Evolutionary conservation across 1,139 yeast genomes (phyloP), one percentile per base, ranked within the genome.

Genomic region (Taphrina betulina): DNA sequence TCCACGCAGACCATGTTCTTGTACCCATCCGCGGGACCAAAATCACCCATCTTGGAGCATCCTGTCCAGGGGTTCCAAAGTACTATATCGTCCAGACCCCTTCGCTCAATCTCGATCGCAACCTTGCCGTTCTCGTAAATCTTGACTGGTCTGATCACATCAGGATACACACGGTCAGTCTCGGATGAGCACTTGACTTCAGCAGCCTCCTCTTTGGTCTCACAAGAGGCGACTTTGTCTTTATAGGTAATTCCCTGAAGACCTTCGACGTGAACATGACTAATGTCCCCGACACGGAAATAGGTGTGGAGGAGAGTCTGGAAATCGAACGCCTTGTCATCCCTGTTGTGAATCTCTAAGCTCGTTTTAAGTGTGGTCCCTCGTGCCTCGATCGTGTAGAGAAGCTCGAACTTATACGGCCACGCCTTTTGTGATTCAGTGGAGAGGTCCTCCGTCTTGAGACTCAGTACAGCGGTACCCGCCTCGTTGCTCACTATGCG

Each of bases 51-150:
- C 1, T 84, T 83, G 26, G 72, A 75, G 69, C 85, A 86, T 55
- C 83, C 79, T 63, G 79, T 75, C 98, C 97, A 92, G 23, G 98
- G 98, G 69, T 92, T 92, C 98, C 98, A 92, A 55, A 92, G 96
- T 50, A 92, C 97, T 54, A 48, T 44, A 28, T 33, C 44, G n/a
- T 29, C 36, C 28, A 53, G 40, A 3, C 34, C 34, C 10, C n/a
- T 20, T 10, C 56, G 23, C 22, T 34, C 31, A 20, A 52, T 22
- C 16, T 52, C 41, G 38, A 53, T 28, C 3, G 41, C 17, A 1
- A 35, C 38, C 46, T 44, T 12, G 14, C 20, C 52, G 22, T 45
- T 28, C 35, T 53, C 53, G 35, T 22, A 33, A 20, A 44, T 33
- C 20, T 31, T 31, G 14, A 42, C 53, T 3, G 42, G 5, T 5